Evolutionary conservation across 768 basidiomycete species (phyloP).

Genomic region (Mycena haematopus): DNA sequence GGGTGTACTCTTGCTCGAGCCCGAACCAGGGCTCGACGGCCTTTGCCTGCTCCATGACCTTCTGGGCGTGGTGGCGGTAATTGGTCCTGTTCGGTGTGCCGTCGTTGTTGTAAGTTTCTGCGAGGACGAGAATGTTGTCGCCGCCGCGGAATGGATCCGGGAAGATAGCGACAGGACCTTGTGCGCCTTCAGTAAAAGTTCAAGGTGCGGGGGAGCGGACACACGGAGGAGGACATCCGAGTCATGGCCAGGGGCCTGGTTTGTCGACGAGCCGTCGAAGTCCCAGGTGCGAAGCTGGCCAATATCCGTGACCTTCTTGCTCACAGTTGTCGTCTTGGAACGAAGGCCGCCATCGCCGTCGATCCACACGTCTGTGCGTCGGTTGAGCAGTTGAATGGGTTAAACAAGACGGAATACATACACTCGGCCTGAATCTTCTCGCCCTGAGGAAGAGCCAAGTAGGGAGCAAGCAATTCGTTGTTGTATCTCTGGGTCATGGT

Average conservation of each 20-base stretch:
- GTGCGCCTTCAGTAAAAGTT: too few relatives aligned
- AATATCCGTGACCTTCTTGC: constrained; percentile 86
- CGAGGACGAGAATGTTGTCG: constrained; percentile 96
- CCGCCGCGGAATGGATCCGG: constrained; percentile 99
- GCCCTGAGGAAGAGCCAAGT: constrained; percentile 88
- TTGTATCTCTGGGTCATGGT: constrained; percentile 54
- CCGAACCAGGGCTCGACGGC: constrained; percentile 92
- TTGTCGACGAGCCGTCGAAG: constrained; percentile 98
- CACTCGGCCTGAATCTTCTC: constrained; percentile 95
- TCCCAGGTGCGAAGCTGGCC: constrained; percentile 96
- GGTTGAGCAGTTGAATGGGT: constrained; percentile 25
- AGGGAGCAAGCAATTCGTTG: constrained; percentile 90
- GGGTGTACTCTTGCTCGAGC: constrained; percentile 98
- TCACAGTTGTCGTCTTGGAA: constrained; percentile 94
- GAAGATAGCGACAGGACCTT: constrained; percentile 98
- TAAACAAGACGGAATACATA: constrained; percentile 41
- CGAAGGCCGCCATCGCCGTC: constrained; percentile 94
- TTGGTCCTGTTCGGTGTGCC: constrained; percentile 98
- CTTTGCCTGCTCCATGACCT: constrained; percentile 94
- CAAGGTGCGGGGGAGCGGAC: too few relatives aligned
- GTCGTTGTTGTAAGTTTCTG: constrained; percentile 98
- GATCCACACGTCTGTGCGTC: constrained; percentile 88
- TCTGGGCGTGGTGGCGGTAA: constrained; percentile 91
- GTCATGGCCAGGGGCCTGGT: constrained; percentile 94
- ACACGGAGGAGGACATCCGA: too few relatives aligned